Evolutionary conservation across 495 filamentous ascomycete species (phyloP), one percentile per base, ranked within the genome.

Genomic region (Talaromyces trachyspermus): DNA sequence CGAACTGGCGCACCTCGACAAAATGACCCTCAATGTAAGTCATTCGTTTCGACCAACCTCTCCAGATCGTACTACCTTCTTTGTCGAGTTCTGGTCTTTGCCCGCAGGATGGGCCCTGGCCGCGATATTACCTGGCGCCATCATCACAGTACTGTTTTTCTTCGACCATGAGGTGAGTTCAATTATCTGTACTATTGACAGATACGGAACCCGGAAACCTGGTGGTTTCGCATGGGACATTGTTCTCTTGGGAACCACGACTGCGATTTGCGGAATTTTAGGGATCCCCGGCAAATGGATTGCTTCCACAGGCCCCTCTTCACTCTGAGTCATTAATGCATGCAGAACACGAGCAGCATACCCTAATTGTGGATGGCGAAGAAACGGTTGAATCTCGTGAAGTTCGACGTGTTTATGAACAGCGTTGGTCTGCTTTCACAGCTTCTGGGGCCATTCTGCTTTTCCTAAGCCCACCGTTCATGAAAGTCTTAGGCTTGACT

Each of bases 121-220:
- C 24, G 76, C 83, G 32, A 76, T 85, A 6, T 61, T 85, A 2
- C 81, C 81, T 0, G 83, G 83, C 0, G 55, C 77, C 12, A 83
- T 86, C 50, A 82, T 86, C 47, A 86, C 81, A 1, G 66, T 79
- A 0, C 71, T 86, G 0, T 86, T 85, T 67, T 86, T 84, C 64
- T 86, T 86, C 53, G 82, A 86, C 48, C 83, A 85, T 44, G 83
- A 86, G 54, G 80, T 86, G 19, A 83, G 78, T 55, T 85, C 79
- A n/a, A 86, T 86, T 46, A 85, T 85, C 40, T 84, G 81, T 54
- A 86, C 83, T 0, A 74, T 84, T 45, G 72, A 79, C 15, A 75
- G 80, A 14, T 85, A 86, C 55, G 81, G 82, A 4, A 78, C 78
- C 2, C 66, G 64, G 33, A 85, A 85, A 49, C 81, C 80, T 1